These are phyloP conservation scores for Globisporangium nodosum DNA, from an alignment of 352 stramenopile species.

Conservation along the genomic window DNA sequence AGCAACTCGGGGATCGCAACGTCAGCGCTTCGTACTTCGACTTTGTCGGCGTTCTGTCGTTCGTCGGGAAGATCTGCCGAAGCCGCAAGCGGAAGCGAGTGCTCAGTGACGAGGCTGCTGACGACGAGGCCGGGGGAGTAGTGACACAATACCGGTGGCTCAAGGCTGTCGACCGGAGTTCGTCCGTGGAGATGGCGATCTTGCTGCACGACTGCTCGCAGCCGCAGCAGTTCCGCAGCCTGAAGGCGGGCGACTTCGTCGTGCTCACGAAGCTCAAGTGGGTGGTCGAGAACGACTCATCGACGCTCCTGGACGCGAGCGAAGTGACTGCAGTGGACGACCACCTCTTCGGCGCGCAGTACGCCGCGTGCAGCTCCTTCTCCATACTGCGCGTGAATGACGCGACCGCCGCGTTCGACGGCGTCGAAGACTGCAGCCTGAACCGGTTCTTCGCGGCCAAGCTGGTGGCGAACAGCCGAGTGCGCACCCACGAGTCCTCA, in stretches of 20 bases:
- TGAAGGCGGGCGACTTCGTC: conserved; percentile 42
- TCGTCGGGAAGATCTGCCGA: conserved; percentile 37
- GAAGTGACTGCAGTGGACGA: neutral
- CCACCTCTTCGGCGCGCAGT: conserved; percentile 19
- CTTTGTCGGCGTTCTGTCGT: conserved; percentile 55
- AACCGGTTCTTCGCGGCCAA: conserved; percentile 31
- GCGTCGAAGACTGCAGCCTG: conserved; percentile 28
- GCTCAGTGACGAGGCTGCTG: neutral
- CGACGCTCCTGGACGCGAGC: neutral
- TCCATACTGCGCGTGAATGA: conserved; percentile 36
- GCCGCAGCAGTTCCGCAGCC: conserved; percentile 30
- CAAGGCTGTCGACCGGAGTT: conserved; percentile 55
- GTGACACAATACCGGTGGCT: conserved; percentile 45
- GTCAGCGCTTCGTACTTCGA: conserved; percentile 38
- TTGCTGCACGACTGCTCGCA: conserved; percentile 37
- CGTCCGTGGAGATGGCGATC: conserved; percentile 40
- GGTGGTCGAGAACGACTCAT: conserved; percentile 6
- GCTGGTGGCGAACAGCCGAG: conserved; percentile 1
- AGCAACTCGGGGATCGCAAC: conserved; percentile 5
- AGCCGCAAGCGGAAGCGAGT: conserved; percentile 21
- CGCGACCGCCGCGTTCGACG: conserved; percentile 24
- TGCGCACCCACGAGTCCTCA: neutral
- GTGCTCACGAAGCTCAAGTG: conserved; percentile 60
- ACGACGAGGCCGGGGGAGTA: neutral
- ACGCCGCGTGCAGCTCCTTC: conserved; percentile 36